Conservation (phyloP, 73 alveolate genomes). For the Blepharisma stoltei region DNA sequence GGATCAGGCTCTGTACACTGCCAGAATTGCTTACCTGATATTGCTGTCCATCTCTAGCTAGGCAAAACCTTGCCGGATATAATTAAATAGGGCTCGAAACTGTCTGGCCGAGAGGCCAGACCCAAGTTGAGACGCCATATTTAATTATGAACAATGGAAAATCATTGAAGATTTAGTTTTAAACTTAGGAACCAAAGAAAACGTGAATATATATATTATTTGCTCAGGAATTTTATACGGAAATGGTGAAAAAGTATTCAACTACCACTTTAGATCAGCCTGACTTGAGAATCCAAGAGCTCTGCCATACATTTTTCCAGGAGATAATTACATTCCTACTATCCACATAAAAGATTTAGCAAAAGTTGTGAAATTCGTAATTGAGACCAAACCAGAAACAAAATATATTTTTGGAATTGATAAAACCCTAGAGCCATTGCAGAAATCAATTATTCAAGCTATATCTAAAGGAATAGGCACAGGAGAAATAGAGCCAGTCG, state of each 20-base stretch:
- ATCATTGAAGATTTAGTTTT: slow-evolving; percentile 87
- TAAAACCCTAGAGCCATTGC: slow-evolving; percentile 74
- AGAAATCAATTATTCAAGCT: slow-evolving; percentile 74
- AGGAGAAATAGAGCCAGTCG: slow-evolving; percentile 50
- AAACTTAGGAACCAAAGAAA: slow-evolving; percentile 72
- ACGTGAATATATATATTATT: slow-evolving; percentile 82
- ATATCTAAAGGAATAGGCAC: slow-evolving; percentile 91
- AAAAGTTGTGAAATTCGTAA: slow-evolving; percentile 71
- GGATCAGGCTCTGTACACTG: too few species aligned
- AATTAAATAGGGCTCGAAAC: too few species aligned
- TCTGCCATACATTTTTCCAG: slow-evolving; percentile 59
- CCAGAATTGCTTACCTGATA: too few species aligned
- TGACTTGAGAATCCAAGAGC: slow-evolving; percentile 68
- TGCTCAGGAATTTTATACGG: slow-evolving; percentile 96
- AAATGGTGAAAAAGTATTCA: slow-evolving; percentile 79
- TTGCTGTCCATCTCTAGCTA: too few species aligned
- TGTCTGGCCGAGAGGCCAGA: too few species aligned
- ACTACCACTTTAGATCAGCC: slow-evolving; percentile 73
- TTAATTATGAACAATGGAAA: slow-evolving; percentile 48
- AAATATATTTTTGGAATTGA: slow-evolving; percentile 92
- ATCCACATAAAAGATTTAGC: slow-evolving; percentile 93
- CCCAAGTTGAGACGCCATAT: too few species aligned
- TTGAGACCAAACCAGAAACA: slow-evolving; percentile 73
- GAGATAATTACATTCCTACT: slow-evolving; percentile 90
- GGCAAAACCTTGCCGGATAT: too few species aligned